These are phyloP conservation scores for Cerrena zonata DNA, from an alignment of 1,284 basidiomycete genomes.

Conservation along the genomic window DNA sequence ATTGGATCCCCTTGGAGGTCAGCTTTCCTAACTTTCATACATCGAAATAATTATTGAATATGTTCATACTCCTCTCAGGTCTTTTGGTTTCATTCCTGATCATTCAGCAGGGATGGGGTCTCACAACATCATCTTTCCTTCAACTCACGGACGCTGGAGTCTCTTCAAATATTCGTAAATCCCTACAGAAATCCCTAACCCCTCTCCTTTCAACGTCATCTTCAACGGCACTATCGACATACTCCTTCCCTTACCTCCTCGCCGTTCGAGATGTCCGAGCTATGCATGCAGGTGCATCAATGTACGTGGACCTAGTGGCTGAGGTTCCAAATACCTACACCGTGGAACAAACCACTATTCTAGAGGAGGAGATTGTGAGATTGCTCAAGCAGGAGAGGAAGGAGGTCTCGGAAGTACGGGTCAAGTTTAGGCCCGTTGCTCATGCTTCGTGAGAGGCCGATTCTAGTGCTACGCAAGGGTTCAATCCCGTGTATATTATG, in stretches of 20 bases:
- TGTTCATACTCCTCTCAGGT: conserved; percentile 36
- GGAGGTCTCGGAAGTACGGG: conserved; percentile 76
- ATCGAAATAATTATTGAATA: neutral
- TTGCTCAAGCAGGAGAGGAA: conserved; percentile 57
- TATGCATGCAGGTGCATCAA: conserved; percentile 68
- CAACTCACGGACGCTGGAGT: conserved; percentile 86
- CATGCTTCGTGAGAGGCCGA: no score
- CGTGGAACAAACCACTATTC: conserved; percentile 48
- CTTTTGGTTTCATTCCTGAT: conserved; percentile 87
- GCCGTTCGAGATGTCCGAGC: conserved; percentile 66
- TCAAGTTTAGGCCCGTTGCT: conserved; percentile 59
- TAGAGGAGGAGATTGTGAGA: conserved; percentile 61
- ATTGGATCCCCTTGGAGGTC: conserved; percentile 90
- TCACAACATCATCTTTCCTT: conserved; percentile 69
- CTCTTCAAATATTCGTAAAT: conserved; percentile 44
- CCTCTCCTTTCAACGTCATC: conserved; percentile 8
- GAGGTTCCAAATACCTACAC: conserved; percentile 59
- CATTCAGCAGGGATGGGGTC: conserved; percentile 72
- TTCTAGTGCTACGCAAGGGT: no score
- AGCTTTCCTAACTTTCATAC: conserved; percentile 7
- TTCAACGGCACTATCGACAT: neutral
- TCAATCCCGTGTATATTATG: no score
- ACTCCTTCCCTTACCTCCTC: conserved; percentile 26
- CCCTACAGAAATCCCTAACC: conserved; percentile 10
- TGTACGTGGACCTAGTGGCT: conserved; percentile 71